Evolutionary conservation across 1,139 yeast genomes (phyloP), one percentile per base, ranked within the genome.

Genomic region (Hyphopichia burtonii): DNA sequence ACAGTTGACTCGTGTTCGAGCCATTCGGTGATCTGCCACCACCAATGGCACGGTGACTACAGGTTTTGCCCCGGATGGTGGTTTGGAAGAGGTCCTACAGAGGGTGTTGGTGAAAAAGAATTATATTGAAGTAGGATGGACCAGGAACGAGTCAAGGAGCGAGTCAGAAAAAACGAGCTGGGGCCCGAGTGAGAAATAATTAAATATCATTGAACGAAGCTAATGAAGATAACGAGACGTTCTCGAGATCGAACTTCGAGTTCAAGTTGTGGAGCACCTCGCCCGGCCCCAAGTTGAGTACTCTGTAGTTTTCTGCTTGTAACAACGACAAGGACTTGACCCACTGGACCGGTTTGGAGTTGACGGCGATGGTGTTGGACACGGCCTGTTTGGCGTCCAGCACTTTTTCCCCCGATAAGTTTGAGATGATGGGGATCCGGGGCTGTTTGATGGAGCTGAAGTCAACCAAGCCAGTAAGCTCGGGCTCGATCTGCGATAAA

Each of bases 311-410:
- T 2, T 54, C 63, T 25, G 48, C 11, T 6, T 41, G 32, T 27
- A 70, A 43, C 23, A 37, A 46, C 31, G 62, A 54, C 44, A 74
- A 55, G 1, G 75, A 63, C 32, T 58, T 49, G 33, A 58, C 58
- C 73, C 80, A 76, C 41, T 63, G 64, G 3, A 76, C 82, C 0
- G 80, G 77, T 19, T 52, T 53, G 23, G 71, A 68, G 49, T 70
- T 74, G 17, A 65, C 71, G 6, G 46, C 44, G 8, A 75, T 59
- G 14, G 74, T 58, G 22, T 62, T 55, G 14, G 50, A 47, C 3
- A 69, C 39, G 2, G 67, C 61, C 12, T 53, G 48, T 14, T 45
- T 46, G 4, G 46, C 47, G 9, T 48, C 50, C 0, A 33, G 18
- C 4, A 59, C 46, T 1, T 59, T 41, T 31, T 52, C 43, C 1